Conservation (phyloP, 2,329 filamentous ascomycete species). For the Pseudocercospora macadamiae region DNA sequence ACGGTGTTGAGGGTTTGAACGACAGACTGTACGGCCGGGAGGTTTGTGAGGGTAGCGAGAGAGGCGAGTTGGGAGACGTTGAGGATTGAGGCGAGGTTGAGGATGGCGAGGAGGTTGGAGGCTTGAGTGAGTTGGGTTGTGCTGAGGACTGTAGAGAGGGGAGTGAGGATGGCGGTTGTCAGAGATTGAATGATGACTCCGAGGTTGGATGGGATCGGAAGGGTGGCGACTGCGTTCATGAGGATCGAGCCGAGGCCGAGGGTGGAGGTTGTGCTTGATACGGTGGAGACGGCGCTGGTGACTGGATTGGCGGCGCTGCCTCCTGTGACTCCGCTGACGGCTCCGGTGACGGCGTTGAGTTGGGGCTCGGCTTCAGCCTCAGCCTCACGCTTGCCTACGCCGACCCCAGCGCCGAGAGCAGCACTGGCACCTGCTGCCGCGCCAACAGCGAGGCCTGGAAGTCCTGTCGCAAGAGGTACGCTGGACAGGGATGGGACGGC, state of each 20-base stretch:
- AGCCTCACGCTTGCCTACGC: not conserved
- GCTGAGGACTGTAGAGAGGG: constrained; percentile 12
- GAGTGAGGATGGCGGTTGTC: constrained; percentile 7
- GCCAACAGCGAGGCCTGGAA: not conserved
- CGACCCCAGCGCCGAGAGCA: not conserved
- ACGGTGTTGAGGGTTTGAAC: constrained; percentile 15
- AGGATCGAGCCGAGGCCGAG: constrained; percentile 16
- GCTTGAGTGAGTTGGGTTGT: constrained; percentile 15
- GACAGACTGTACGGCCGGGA: constrained; percentile 17
- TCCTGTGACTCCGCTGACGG: not conserved
- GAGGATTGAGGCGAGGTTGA: constrained; percentile 19
- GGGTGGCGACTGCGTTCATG: constrained; percentile 14
- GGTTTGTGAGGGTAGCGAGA: constrained; percentile 18
- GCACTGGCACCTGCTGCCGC: not conserved
- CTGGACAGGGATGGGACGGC: not conserved
- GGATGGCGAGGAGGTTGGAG: constrained; percentile 12
- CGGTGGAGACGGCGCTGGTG: not conserved
- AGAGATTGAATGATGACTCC: constrained; percentile 12
- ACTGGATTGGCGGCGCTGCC: not conserved
- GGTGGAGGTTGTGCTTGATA: constrained; percentile 12
- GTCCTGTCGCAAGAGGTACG: no score
- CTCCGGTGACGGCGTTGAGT: not conserved
- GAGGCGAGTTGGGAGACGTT: constrained; percentile 19
- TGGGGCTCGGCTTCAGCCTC: not conserved
- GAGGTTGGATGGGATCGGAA: constrained; percentile 19